Conservation (phyloP, 768 basidiomycete species). For the Psilocybe tampanensis region DNA sequence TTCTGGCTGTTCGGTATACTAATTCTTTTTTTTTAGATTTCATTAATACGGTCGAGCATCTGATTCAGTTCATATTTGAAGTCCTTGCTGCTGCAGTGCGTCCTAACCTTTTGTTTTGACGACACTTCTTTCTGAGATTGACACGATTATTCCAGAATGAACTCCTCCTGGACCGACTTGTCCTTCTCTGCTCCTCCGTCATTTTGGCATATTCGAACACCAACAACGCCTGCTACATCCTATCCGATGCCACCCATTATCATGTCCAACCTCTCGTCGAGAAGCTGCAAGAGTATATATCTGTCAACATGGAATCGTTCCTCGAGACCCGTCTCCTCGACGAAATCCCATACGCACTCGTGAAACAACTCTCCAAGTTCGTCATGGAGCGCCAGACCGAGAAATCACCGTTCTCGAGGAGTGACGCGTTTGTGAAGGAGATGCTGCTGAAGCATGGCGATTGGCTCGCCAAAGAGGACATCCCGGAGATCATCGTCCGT, state of each 20-base stretch:
- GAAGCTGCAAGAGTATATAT: conserved; percentile 77
- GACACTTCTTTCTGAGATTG: not conserved
- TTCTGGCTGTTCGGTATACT: not conserved
- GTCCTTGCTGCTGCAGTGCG: conserved; percentile 84
- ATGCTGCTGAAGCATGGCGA: conserved; percentile 64
- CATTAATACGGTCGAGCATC: conserved; percentile 64
- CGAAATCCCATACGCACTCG: conserved; percentile 62
- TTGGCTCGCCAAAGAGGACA: conserved; percentile 74
- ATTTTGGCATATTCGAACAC: conserved; percentile 69
- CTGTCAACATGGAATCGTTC: conserved; percentile 83
- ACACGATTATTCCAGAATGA: conserved; percentile 61
- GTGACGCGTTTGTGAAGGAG: conserved; percentile 47
- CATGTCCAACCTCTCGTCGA: conserved; percentile 69
- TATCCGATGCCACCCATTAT: conserved; percentile 81
- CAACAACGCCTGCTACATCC: conserved; percentile 78
- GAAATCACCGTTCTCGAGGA: conserved; percentile 70
- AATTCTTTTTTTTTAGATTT: conserved; percentile 48
- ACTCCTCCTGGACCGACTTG: conserved; percentile 82
- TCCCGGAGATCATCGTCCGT: conserved; percentile 57
- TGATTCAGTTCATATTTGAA: conserved; percentile 85
- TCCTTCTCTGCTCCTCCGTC: conserved; percentile 79
- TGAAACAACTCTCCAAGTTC: conserved; percentile 67
- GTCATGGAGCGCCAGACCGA: conserved; percentile 59
- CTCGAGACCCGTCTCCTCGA: conserved; percentile 83
- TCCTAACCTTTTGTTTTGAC: conserved; percentile 2